These are phyloP conservation scores for Tritrichomonas foetus DNA, from an alignment of 208 protist species.

Conservation along the genomic window DNA sequence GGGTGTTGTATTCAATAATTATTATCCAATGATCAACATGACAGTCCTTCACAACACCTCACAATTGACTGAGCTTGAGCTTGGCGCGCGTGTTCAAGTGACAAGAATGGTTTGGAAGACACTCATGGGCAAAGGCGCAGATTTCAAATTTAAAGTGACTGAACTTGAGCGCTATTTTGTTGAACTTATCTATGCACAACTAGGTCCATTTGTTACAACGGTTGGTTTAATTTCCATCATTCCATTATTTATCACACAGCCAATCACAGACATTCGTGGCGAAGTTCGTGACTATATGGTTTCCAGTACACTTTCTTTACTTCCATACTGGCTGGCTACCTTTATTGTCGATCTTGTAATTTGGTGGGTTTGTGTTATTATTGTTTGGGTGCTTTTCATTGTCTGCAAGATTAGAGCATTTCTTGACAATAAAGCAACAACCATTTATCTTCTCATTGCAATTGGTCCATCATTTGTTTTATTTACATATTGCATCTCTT, in stretches of 20 bases:
- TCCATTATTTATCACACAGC: not conserved
- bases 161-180: too few relatives aligned
- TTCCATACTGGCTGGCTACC: not conserved
- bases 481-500: not conserved
- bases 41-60: too few relatives aligned
- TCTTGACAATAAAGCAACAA: not conserved
- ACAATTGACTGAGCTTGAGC: too few relatives aligned
- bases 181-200: too few relatives aligned
- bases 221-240: not conserved
- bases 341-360: not conserved
- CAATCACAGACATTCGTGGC: not conserved
- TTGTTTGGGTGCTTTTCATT: not conserved
- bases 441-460: not conserved
- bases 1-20: too few relatives aligned
- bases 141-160: too few relatives aligned
- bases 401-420: not conserved
- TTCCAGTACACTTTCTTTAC: not conserved
- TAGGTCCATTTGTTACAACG: not conserved
- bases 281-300: conserved; percentile 13
- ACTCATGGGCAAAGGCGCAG: too few relatives aligned
- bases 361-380: not conserved
- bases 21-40: too few relatives aligned
- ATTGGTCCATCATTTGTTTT: not conserved
- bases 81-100: too few relatives aligned
- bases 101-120: too few relatives aligned